Evolutionary conservation across 2,329 filamentous ascomycete species (phyloP).

Genomic region (Verticillium albo-atrum): DNA sequence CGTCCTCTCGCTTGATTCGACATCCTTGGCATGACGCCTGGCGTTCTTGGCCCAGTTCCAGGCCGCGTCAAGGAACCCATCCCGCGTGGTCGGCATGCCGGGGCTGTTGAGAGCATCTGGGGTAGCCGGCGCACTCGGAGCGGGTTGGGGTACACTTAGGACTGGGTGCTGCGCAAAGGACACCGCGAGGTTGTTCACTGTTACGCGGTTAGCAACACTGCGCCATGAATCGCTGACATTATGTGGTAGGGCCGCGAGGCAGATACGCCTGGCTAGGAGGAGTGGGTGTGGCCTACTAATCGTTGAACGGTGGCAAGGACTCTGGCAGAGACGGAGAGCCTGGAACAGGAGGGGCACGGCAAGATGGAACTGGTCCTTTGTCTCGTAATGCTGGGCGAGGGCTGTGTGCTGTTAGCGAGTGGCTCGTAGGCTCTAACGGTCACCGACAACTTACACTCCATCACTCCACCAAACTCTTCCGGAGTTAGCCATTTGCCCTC

Average conservation of each 20-base stretch:
- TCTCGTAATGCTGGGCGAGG: slow-evolving; percentile 72
- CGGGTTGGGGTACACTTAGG: slow-evolving; percentile 16
- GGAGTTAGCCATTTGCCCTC: slow-evolving; percentile 68
- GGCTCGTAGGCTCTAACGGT: background rate
- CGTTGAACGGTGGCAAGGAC: slow-evolving; percentile 72
- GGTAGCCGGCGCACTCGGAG: slow-evolving; percentile 7
- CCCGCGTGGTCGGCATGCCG: slow-evolving; percentile 40
- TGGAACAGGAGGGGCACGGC: slow-evolving; percentile 84
- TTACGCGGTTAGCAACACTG: slow-evolving; percentile 4
- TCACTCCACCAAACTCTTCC: slow-evolving; percentile 66
- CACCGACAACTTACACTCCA: slow-evolving; percentile 54
- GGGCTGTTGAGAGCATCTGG: slow-evolving; percentile 3
- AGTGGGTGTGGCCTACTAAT: slow-evolving; percentile 54
- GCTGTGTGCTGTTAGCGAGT: slow-evolving; percentile 39
- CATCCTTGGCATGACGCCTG: slow-evolving; percentile 59
- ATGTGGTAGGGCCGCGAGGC: background rate
- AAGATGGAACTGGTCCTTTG: slow-evolving; percentile 70
- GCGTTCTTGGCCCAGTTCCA: slow-evolving; percentile 77
- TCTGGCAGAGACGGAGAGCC: slow-evolving; percentile 64
- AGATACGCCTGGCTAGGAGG: background rate
- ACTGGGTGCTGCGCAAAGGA: slow-evolving; percentile 66
- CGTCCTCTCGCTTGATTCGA: slow-evolving; percentile 62
- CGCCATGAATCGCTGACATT: background rate
- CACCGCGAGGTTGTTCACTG: slow-evolving; percentile 76
- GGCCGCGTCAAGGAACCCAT: slow-evolving; percentile 64